These are phyloP conservation scores for Immersiella caudata DNA, from an alignment of 495 filamentous ascomycete genomes.

Conservation along the genomic window DNA sequence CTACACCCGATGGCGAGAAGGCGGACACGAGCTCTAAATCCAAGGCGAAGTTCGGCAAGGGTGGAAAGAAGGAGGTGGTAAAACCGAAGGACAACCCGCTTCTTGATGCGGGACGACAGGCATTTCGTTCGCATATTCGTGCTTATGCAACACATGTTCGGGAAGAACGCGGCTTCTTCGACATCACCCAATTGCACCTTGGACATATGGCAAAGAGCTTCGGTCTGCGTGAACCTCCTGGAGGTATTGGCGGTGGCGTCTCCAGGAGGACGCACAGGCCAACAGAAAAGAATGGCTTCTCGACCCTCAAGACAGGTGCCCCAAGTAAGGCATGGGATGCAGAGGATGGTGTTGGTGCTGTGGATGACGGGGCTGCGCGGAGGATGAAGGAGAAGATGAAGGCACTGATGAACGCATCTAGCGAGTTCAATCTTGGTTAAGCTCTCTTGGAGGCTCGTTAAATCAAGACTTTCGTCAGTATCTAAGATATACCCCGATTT, in stretches of 20 bases:
- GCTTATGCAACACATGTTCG: conserved; percentile 93
- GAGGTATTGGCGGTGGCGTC: conserved; percentile 65
- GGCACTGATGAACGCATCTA: conserved; percentile 70
- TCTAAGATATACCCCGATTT: conserved; percentile 1
- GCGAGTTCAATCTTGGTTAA: conserved; percentile 90
- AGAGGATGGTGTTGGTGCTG: conserved; percentile 40
- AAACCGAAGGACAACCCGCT: conserved; percentile 37
- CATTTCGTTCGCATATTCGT: conserved; percentile 87
- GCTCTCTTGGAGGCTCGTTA: not conserved
- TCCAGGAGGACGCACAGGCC: conserved; percentile 42
- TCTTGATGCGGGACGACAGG: conserved; percentile 74
- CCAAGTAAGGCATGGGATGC: conserved; percentile 18
- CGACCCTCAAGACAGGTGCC: conserved; percentile 13
- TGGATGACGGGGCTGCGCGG: conserved; percentile 63
- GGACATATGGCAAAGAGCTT: conserved; percentile 95
- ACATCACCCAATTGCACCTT: conserved; percentile 84
- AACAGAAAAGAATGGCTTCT: conserved; percentile 26
- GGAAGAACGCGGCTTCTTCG: conserved; percentile 79
- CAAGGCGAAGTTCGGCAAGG: conserved; percentile 33
- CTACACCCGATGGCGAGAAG: conserved; percentile 24
- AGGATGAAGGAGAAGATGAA: conserved; percentile 84
- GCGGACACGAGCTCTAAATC: conserved; percentile 15
- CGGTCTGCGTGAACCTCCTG: conserved; percentile 82
- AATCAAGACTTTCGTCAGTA: not conserved
- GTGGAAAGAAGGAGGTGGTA: not conserved